Conservation (phyloP, 768 basidiomycete genomes). For the Amanita pseudoporphyria region DNA sequence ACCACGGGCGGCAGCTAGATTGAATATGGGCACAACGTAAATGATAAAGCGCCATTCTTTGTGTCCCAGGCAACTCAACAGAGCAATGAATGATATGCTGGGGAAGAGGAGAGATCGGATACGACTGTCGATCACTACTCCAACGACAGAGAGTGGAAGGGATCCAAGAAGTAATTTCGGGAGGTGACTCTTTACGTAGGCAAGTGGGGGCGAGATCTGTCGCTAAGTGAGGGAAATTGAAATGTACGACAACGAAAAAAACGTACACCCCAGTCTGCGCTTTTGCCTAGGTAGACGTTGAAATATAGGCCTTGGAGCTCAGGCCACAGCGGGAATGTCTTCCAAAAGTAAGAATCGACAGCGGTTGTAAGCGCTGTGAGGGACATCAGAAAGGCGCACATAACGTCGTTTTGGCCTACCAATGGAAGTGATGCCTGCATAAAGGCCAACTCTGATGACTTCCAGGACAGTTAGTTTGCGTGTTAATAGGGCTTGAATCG, state of each 20-base stretch:
- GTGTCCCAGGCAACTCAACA: constrained; percentile 75
- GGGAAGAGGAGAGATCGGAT: constrained; percentile 43
- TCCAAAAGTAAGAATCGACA: constrained; percentile 88
- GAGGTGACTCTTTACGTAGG: constrained; percentile 58
- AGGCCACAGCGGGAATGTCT: constrained; percentile 68
- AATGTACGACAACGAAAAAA: not conserved
- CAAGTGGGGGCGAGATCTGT: constrained; percentile 60
- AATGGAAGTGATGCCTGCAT: constrained; percentile 39
- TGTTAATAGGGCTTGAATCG: constrained; percentile 39
- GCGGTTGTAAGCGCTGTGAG: constrained; percentile 43
- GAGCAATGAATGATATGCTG: constrained; percentile 38
- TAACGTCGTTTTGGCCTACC: constrained; percentile 27
- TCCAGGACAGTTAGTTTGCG: constrained; percentile 32
- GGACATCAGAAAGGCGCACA: not conserved
- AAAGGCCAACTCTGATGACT: constrained; percentile 39
- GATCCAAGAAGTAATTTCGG: constrained; percentile 71
- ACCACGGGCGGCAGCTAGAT: constrained; percentile 67
- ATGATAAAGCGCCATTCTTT: constrained; percentile 98
- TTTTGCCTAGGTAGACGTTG: constrained; percentile 83
- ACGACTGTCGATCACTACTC: constrained; percentile 35
- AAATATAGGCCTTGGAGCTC: constrained; percentile 73
- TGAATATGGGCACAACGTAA: constrained; percentile 76
- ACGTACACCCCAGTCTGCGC: constrained; percentile 87
- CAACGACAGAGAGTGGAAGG: constrained; percentile 51
- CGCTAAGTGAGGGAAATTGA: not conserved